These are phyloP conservation scores for Hysterium pulicare DNA, from an alignment of 2,329 filamentous ascomycete species.

Conservation along the genomic window DNA sequence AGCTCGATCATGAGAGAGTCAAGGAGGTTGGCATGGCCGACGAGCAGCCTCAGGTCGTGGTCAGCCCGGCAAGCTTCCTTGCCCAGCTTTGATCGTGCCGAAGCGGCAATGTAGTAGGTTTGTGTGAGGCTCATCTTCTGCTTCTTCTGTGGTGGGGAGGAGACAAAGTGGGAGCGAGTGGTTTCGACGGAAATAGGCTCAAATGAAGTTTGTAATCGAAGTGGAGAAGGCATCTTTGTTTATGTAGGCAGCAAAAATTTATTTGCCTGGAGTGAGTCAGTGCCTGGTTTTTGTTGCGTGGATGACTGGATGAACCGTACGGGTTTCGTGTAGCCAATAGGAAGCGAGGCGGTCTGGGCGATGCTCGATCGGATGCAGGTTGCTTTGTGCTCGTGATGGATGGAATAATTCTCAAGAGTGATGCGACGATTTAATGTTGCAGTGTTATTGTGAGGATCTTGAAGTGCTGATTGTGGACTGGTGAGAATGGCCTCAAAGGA, in stretches of 20 bases:
- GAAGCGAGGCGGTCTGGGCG: slow-evolving; percentile 1
- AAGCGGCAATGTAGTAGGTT: slow-evolving; percentile 97
- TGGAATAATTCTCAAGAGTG: no score
- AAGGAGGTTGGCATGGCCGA: slow-evolving; percentile 97
- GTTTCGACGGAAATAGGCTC: slow-evolving; percentile 46
- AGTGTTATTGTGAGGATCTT: no score
- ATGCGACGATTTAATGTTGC: no score
- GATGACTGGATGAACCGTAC: slow-evolving; percentile 21
- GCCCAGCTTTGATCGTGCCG: slow-evolving; percentile 93
- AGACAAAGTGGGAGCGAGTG: slow-evolving; percentile 41
- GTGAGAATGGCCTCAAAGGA: not conserved
- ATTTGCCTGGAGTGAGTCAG: slow-evolving; percentile 49
- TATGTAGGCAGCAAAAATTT: slow-evolving; percentile 28
- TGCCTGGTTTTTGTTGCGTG: slow-evolving; percentile 42
- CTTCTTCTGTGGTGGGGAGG: slow-evolving; percentile 50
- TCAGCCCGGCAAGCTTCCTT: slow-evolving; percentile 84
- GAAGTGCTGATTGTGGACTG: not conserved
- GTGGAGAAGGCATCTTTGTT: slow-evolving; percentile 47
- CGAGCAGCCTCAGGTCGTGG: slow-evolving; percentile 90
- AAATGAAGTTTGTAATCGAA: slow-evolving; percentile 46
- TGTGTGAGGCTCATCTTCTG: slow-evolving; percentile 97
- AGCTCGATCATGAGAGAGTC: slow-evolving; percentile 91
- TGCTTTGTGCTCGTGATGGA: not conserved
- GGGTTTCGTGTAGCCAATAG: slow-evolving; percentile 3
- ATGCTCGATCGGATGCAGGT: not conserved